Conservation (phyloP, 2,329 filamentous ascomycete species). For the Fusarium oligoseptatum region DNA sequence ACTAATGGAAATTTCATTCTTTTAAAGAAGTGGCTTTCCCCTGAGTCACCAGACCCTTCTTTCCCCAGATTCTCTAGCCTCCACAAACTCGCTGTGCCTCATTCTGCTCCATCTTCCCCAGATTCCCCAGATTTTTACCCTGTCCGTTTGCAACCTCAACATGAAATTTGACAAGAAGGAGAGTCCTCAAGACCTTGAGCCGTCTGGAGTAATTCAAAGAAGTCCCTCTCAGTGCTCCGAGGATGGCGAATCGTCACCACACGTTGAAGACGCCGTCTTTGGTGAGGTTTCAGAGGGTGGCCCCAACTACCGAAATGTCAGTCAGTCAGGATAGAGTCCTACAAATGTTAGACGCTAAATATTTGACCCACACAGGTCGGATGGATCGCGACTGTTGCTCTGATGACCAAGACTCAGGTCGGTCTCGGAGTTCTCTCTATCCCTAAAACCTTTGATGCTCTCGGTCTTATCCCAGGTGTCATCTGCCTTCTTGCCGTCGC, state of each 20-base stretch:
- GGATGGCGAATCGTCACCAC: not conserved
- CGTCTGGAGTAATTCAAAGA: not conserved
- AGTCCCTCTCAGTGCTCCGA: not conserved
- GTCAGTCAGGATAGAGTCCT: not conserved
- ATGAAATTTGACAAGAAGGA: not conserved
- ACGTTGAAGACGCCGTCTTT: conserved; percentile 4
- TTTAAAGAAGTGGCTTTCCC: conserved; percentile 1
- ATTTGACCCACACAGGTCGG: conserved; percentile 48
- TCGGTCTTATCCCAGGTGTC: conserved; percentile 62
- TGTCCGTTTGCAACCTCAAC: not conserved
- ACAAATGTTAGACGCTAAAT: not conserved
- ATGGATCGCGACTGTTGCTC: conserved; percentile 56
- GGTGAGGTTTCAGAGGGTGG: conserved; percentile 43
- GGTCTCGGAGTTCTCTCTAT: conserved; percentile 62
- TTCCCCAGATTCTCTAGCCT: not conserved
- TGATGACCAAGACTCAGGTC: conserved; percentile 61
- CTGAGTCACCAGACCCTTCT: conserved; percentile 1
- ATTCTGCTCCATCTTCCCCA: conserved; percentile 1
- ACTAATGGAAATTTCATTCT: not conserved
- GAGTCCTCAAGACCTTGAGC: not conserved
- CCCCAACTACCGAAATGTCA: conserved; percentile 46
- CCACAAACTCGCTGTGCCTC: not conserved
- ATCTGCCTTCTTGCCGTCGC: conserved; percentile 56
- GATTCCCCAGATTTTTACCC: conserved; percentile 2
- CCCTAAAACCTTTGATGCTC: conserved; percentile 56